Base-by-base conservation (phyloP, 345 rosid genomes). In the Eucalyptus leucophloia region DNA sequence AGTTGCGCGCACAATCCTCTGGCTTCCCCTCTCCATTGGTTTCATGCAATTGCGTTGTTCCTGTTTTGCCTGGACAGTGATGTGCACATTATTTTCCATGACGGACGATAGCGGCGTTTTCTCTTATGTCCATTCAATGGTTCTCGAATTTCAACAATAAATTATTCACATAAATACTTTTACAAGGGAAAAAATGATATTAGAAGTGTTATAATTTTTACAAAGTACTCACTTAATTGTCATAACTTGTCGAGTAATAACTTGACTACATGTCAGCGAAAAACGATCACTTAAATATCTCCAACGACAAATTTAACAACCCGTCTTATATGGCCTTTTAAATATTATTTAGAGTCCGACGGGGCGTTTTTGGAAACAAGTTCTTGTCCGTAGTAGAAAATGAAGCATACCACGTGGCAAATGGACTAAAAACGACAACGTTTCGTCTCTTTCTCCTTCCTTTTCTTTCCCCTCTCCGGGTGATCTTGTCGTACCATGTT, bases 251-350 rank as follows among this genome's bases (percentile, higher is more conserved):
- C 8, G 8, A 60, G 32, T 0, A 2, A 60, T 60, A 30, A 60
- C 3, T 28, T 1, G 32, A 28, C 9, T 30, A 14, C 2, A 12
- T 30, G 1, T 30, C 34, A 9, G 8, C 15, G 0, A 28, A 60
- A 28, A 60, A 60, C 2, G 34, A 30, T 6, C 1, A 28, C 17
- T 62, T 12, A 30, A 62, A n/a, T 62, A 13, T 14, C 34, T 62
- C 32, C 1, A 0, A 6, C 1, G 32, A 4, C 0, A 62, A 62
- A 30, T 62, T 28, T 14, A 0, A 32, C 32, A 12, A 60, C 67
- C 1, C 7, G 9, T 28, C 67, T 26, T 60, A 60, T 60, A 6
- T 60, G 69, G 16, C 62, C 8, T 28, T 28, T 0, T 58, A 58
- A 12, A 0, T 26, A 5, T 24, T 24, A 26, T 26, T 12, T 26